Evolutionary conservation across 768 basidiomycete species (phyloP), one percentile per base, ranked within the genome.

Genomic region (Suillus sp.): DNA sequence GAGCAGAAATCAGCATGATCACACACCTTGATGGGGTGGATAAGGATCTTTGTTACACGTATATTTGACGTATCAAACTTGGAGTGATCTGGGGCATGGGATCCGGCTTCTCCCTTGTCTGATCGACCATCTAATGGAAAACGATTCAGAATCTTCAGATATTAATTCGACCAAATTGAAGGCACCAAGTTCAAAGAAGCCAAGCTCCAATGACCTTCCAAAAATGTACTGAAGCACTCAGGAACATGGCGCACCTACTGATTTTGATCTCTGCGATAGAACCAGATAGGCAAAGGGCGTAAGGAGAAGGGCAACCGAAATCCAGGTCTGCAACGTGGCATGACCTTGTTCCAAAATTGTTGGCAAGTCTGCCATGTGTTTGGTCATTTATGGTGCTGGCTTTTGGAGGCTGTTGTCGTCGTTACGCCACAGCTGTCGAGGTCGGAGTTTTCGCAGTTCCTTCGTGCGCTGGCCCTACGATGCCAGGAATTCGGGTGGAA

Each of bases 11-110:
- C 14, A 43, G 27, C 5, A 10, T 13, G 43, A 35, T 40, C 4
- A 25, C 47, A 30, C 54, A 84, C 89, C 80, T 90, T 90, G 75
- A 90, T 86, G 45, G 89, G 89, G 69, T 90, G 89, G 3, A 90
- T 68, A 40, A 89, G 65, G 25, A 90, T 83, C 70, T 83, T 86
- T 0, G 84, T 80, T 27, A 90, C 83, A 14, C 70, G 78, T 18
- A 80, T 70, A 64, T 66, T 75, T 55, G 74, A 71, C 1, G 69
- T 74, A 37, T 77, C 72, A n/a, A 76, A 77, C 50, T 7, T 57
- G 0, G 70, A 64, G 63, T 66, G 65, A 59, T 66, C 64, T 59
- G 55, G 11, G 38, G 18, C 50, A 43, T 43, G 20, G 60, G 25
- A 37, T 43, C 16, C 48, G 22, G 45, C 35, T 50, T n/a, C 30